Evolutionary conservation across 2,329 filamentous ascomycete species (phyloP), one percentile per base, ranked within the genome.

Genomic region (Hypoxylon sp.): DNA sequence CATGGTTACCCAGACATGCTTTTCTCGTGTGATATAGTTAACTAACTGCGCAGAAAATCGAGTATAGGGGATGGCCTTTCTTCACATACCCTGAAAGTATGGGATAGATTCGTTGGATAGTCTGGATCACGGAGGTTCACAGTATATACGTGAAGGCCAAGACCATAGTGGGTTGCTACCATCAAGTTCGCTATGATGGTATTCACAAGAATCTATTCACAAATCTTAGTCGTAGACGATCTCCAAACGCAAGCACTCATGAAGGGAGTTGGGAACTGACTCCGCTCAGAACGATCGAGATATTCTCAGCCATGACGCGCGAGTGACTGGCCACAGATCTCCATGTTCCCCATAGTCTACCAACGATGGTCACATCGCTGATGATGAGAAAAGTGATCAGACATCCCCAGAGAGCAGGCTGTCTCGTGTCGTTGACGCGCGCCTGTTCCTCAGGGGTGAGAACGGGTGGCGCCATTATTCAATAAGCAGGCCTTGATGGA

Each of bases 1-100:
- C 73, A 74, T 74, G 19, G 71, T 75, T 7, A 75, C 72, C 73
- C 73, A 75, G 19, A 75, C 51, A 67, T 75, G 72, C 73, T 75
- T 48, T 58, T 29, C 19, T 13, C 44, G 31, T 56, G 13, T 15
- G 10, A 5, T 37, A 62, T 27, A 21, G 21, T 70, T 35, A 71
- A 62, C 50, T 37, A 6, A 11, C 19, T 61, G 19, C 10, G 10
- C 15, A 39, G 6, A 51, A 10, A 15, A 17, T 42, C 8, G 31
- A 32, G 24, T 8, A 57, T 21, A n/a, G n/a, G 21, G 7, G 21
- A 44, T 51, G 46, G 4, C 1, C 13, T 13, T 7, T 13, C n/a
- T 48, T 53, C 10, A 64, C 68, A n/a, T 68, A 75, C 73, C 54
- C 68, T 69, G 31, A 75, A 73, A n/a, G 70, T 70, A 2, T 71